Evolutionary conservation across 805 yeast genomes (phyloP).

Genomic region (Candida namnaoensis): DNA sequence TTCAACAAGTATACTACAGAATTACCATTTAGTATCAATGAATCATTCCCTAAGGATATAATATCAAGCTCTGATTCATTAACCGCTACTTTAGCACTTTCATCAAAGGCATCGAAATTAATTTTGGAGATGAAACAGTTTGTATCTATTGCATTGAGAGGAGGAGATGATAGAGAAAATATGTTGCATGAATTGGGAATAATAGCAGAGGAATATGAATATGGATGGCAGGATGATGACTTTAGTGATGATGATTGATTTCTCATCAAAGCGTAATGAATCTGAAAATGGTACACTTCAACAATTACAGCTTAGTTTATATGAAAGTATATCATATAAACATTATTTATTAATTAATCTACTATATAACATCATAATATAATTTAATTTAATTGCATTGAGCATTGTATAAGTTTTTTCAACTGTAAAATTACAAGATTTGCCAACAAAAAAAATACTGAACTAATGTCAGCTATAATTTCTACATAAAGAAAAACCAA

Average conservation of each 20-base stretch:
- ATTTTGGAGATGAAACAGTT: constrained; percentile 18
- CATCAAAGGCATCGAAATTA: constrained; percentile 9
- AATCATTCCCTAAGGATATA: constrained; percentile 23
- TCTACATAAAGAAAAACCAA: too few relatives aligned
- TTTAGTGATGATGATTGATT: constrained; percentile 28
- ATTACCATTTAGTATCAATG: constrained; percentile 12
- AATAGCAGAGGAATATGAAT: constrained; percentile 37
- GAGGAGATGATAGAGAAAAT: constrained; percentile 45
- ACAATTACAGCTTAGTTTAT: too few relatives aligned
- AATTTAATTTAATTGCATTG: too few relatives aligned
- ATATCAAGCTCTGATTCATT: not conserved
- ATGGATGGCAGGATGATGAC: constrained; percentile 39
- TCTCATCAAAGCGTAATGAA: too few relatives aligned
- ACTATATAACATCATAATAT: too few relatives aligned
- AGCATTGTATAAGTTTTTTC: too few relatives aligned
- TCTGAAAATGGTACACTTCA: too few relatives aligned
- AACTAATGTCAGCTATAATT: too few relatives aligned
- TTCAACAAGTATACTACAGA: not conserved
- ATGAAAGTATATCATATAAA: too few relatives aligned
- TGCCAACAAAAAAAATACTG: too few relatives aligned
- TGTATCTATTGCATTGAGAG: constrained; percentile 20
- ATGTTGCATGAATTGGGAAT: constrained; percentile 38
- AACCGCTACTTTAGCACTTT: constrained; percentile 11
- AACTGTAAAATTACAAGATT: too few relatives aligned
- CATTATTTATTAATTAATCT: too few relatives aligned